Evolutionary conservation across 2,329 filamentous ascomycete species (phyloP).

Genomic region (Emmonsia crescens): DNA sequence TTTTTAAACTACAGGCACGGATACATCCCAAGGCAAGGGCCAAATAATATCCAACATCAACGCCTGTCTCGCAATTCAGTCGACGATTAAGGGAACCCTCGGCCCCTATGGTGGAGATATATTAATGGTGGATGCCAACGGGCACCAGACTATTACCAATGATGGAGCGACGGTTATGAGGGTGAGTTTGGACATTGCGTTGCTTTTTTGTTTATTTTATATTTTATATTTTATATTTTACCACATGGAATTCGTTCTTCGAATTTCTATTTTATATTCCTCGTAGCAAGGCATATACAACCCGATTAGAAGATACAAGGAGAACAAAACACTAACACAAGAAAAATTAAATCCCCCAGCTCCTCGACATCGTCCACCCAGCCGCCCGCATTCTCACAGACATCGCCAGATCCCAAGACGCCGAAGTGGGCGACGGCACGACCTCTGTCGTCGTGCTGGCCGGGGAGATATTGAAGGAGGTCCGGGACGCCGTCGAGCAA

Average conservation of each 20-base stretch:
- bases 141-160: slow-evolving; percentile 94
- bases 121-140: slow-evolving; percentile 91
- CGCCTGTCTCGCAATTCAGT: slow-evolving; percentile 90
- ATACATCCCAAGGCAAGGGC: slow-evolving; percentile 91
- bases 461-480: slow-evolving; percentile 95
- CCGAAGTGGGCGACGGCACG: slow-evolving; percentile 95
- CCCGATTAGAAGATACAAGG: neutral
- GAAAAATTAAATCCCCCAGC: slow-evolving; percentile 39
- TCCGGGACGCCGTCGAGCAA: slow-evolving; percentile 92
- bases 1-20: slow-evolving; percentile 59
- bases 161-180: slow-evolving; percentile 99
- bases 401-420: slow-evolving; percentile 96
- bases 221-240: no score
- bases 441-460: slow-evolving; percentile 95
- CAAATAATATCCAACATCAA: slow-evolving; percentile 98
- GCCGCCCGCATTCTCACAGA: slow-evolving; percentile 95
- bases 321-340: neutral
- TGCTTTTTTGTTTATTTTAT: neutral
- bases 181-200: slow-evolving; percentile 39
- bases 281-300: neutral
- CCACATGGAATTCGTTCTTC: neutral
- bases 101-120: slow-evolving; percentile 95
- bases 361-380: slow-evolving; percentile 96
- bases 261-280: neutral
- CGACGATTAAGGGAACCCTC: slow-evolving; percentile 88